Evolutionary conservation across 805 yeast species (phyloP).

Genomic region (Sungouiella blattae): DNA sequence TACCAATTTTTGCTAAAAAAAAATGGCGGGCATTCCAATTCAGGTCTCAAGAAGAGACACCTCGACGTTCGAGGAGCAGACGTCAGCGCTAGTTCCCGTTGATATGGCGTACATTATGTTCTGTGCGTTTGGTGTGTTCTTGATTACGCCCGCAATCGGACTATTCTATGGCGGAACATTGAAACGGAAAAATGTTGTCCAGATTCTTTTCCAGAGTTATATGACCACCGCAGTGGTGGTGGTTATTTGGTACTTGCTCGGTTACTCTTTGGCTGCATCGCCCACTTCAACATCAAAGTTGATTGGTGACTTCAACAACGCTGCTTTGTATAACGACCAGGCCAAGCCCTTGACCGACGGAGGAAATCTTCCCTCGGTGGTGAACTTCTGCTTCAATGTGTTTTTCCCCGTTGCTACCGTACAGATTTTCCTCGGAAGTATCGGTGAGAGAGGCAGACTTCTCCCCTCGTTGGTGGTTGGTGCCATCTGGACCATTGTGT

Average conservation of each 20-base stretch:
- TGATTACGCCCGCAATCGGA: constrained; percentile 46
- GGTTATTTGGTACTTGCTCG: constrained; percentile 43
- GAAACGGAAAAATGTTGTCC: constrained; percentile 41
- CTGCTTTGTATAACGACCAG: constrained; percentile 37
- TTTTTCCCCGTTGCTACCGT: constrained; percentile 49
- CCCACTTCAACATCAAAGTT: constrained; percentile 24
- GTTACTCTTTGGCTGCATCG: constrained; percentile 43
- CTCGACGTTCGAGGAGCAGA: constrained; percentile 27
- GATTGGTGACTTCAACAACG: constrained; percentile 36
- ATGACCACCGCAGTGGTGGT: constrained; percentile 39
- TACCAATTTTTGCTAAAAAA: too few species aligned
- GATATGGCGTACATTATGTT: constrained; percentile 51
- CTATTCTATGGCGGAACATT: constrained; percentile 43
- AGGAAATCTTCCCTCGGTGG: constrained; percentile 46
- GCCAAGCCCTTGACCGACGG: constrained; percentile 42
- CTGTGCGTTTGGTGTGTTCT: constrained; percentile 46
- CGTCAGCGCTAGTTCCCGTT: constrained; percentile 34
- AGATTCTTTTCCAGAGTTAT: constrained; percentile 42
- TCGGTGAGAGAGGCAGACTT: constrained; percentile 42
- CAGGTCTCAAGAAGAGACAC: too few species aligned
- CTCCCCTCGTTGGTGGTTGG: constrained; percentile 41
- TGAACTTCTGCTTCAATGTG: constrained; percentile 41
- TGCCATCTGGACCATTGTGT: constrained; percentile 38
- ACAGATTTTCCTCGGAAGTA: constrained; percentile 43
- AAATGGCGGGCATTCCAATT: too few species aligned